Conservation (phyloP, 495 filamentous ascomycete species). For the Cudoniella acicularis region DNA sequence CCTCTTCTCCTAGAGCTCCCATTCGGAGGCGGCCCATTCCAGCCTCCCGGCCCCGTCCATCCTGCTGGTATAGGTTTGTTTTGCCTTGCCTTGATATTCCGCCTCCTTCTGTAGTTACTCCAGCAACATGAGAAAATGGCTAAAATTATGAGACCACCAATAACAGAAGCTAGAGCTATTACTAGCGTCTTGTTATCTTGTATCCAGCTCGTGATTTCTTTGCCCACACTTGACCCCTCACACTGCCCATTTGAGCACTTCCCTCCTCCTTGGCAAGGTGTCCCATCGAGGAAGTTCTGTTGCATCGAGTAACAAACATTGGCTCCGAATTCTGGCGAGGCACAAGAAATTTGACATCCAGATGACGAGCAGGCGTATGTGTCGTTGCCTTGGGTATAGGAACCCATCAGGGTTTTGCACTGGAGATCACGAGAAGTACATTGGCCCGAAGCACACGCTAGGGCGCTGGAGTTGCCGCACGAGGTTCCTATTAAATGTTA, state of each 20-base stretch:
- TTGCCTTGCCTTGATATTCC: slow-evolving; percentile 5
- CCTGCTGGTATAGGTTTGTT: slow-evolving; percentile 9
- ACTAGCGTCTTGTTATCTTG: slow-evolving; percentile 66
- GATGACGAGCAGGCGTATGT: slow-evolving; percentile 75
- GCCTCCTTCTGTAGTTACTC: slow-evolving; percentile 47
- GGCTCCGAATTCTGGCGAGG: slow-evolving; percentile 61
- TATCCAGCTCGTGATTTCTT: slow-evolving; percentile 65
- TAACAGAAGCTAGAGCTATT: slow-evolving; percentile 65
- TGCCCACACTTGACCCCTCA: slow-evolving; percentile 54
- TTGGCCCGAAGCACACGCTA: slow-evolving; percentile 89
- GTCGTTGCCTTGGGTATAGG: slow-evolving; percentile 63
- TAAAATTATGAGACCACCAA: slow-evolving; percentile 65
- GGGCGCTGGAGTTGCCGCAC: slow-evolving; percentile 56
- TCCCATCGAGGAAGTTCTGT: slow-evolving; percentile 94
- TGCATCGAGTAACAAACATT: slow-evolving; percentile 69
- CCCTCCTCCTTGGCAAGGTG: slow-evolving; percentile 78
- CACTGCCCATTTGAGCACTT: slow-evolving; percentile 72
- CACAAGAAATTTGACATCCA: slow-evolving; percentile 74
- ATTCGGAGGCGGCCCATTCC: not conserved
- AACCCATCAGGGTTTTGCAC: slow-evolving; percentile 83
- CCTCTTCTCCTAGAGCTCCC: not conserved
- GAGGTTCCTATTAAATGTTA: slow-evolving; percentile 27
- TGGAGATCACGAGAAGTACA: slow-evolving; percentile 91
- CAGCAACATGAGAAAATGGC: slow-evolving; percentile 56
- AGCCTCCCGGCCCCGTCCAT: not conserved